Base-by-base conservation (phyloP, 768 basidiomycete genomes). In the Mycena albidolilacea region DNA sequence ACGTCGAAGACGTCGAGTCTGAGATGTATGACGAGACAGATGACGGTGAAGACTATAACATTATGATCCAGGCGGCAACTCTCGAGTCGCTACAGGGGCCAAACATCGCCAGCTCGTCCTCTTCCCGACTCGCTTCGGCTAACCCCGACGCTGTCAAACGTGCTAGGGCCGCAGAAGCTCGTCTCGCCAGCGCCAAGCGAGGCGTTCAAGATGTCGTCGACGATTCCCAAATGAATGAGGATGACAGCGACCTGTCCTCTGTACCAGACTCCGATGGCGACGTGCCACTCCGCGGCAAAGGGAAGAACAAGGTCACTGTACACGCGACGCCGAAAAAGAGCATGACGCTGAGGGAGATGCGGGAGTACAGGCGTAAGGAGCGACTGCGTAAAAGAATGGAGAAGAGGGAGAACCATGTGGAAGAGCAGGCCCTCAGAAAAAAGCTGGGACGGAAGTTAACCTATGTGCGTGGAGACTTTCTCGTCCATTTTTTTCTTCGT, bases 381-480 rank as follows among this genome's bases (percentile, higher is more conserved):
- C 80, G 82, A 17, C 73, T 77, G 46, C 74, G 68, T 54, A 78
- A 76, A 44, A 71, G 74, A 50, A 43, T 52, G 68, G 79, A 76
- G 72, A 72, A 77, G 78, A 54, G 77, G 77, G 77, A 78, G 76
- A 81, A 79, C 57, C 86, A 84, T 78, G 75, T 64, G 63, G 92
- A 90, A 79, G 88, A 93, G 78, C 79, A 77, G 59, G 85, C 80
- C 52, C 78, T 94, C 76, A 81, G 83, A 61, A 76, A 81, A 69
- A 86, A 92, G 78, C 84, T 96, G 11, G 95, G 95, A 10, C 89
- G 96, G 37, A 90, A 86, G 75, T 83, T 97, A 74, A 95, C 94
- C 14, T 86, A 89, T 81, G 91, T 94, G 79, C 69, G 90, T 80
- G 19, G 8, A 19, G 19, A 7, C 48, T n/a, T 23, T 9, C 61